Percentiles rank a stretch among this genome's conserved stretches.
Conservation (phyloP, 305 asterid species). For the Vinca major region DNA sequence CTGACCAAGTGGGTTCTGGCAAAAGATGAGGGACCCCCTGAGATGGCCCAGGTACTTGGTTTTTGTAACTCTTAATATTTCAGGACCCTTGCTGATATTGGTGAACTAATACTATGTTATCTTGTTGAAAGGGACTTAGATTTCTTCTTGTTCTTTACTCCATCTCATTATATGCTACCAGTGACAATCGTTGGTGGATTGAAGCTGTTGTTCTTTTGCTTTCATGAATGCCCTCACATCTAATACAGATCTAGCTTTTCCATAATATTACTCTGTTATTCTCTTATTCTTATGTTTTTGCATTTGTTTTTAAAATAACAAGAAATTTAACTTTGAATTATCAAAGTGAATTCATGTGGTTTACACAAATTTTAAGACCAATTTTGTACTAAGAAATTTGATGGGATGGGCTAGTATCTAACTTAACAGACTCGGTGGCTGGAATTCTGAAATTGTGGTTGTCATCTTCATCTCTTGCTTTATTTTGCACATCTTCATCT, state of each 20-base stretch:
- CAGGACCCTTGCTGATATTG: neutral
- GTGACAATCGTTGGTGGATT: neutral
- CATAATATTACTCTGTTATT: neutral
- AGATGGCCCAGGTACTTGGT: constrained; percentile 75
- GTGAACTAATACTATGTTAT: neutral
- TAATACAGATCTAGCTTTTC: neutral
- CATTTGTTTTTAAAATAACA: no score
- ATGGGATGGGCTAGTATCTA: neutral
- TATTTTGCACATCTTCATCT: neutral
- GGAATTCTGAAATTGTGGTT: neutral
- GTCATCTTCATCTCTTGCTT: neutral
- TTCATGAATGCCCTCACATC: neutral
- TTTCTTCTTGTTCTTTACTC: neutral
- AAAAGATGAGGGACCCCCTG: constrained; percentile 99
- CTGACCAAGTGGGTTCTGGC: constrained; percentile 89
- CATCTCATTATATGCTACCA: neutral
- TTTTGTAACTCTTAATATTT: neutral
- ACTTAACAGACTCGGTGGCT: neutral
- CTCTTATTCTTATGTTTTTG: neutral
- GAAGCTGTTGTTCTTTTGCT: neutral
- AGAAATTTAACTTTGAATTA: no score
- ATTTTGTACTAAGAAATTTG: neutral
- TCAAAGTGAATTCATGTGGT: no score
- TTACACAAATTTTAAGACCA: neutral
- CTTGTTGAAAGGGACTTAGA: neutral